Evolutionary conservation across 257 asterid species (phyloP), one percentile per base, ranked within the genome.

Genomic region (Solanum peruvianum): DNA sequence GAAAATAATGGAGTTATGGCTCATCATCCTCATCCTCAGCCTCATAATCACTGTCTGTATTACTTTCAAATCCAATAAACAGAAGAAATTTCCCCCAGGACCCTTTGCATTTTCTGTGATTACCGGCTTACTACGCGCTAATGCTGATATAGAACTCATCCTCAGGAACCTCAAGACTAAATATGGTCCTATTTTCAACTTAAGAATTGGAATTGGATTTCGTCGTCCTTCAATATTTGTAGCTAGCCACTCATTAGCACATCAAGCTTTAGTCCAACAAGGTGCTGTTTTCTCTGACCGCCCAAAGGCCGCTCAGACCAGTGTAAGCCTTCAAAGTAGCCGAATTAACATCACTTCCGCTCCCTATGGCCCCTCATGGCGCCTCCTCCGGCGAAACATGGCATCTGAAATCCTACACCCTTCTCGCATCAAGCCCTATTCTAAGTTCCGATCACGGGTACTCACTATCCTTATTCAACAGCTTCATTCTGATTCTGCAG

Each of bases 181-280:
- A 27, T 88, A 91, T 71, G 94, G 94, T 52, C 93, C 95, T 42
- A 85, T 92, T 76, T 87, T 93, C 86, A 71, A 93, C 86, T 12
- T 93, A 56, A 89, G 42, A 45, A 84, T 89, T 75, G 89, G 83
- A 76, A 42, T 42, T 39, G 88, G 88, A 35, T 37, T 62, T 35
- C 35, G 80, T 45, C 41, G 69, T 25, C 41, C 84, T 67, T 78
- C 91, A 10, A 83, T 93, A 14, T 91, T 91, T 90, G 88, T 92
- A 15, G 64, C 42, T 18, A 86, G 88, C 33, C 88, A 86, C 37
- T 72, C 84, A 11, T 86, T 86, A 37, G 76, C 88, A 11, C 37
- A 73, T 49, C 69, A 37, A 52, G 72, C 76, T 21, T 81, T 86
- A 25, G 88, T 86, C 7, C 83, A 86, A 56, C 66, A 71, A 44